Evolutionary conservation across 2,329 filamentous ascomycete genomes (phyloP), one percentile per base, ranked within the genome.

Genomic region (Beauveria bassiana): DNA sequence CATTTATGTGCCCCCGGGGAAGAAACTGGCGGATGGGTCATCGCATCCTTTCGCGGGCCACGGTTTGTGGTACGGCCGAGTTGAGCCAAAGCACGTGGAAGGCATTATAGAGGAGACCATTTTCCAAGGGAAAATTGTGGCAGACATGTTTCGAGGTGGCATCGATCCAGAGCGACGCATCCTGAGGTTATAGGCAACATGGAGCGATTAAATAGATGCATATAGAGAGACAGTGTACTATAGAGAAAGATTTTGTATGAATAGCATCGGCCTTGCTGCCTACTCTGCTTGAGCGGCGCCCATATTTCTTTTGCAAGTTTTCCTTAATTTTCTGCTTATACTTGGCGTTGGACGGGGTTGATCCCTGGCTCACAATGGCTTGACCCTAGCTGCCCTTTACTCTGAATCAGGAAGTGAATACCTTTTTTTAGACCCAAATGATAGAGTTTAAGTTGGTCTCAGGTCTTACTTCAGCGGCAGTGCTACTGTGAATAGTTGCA

Each of bases 31-130:
- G 34, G 75, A 73, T 4, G 80, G 78, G 5, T 65, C 73, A 64
- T 64, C 66, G 10, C 85, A 90, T 70, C 79, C 83, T 5, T 73
- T 93, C 56, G 84, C 83, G 1, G 89, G 90, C 0, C 84, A 84
- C 68, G 90, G 90, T 1, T 82, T 95, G 3, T 95, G 90, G 90
- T 95, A 95, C 71, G 90, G 90, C 0, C 77, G 90, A 46, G 87
- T 95, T 1, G 87, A 88, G 66, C 87, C 89, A 3, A 82, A 80
- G 69, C 83, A 93, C 70, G 89, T 93, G 0, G 87, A 92, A 70
- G 90, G 90, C 0, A 83, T 95, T 52, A 80, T 95, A 5, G 75
- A 78, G 22, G 86, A 91, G 77, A 93, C 90, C 5, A 75, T 95
- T 1, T 50, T 85, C 7, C 78, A 78, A 26, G 89, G 90, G 0